Evolutionary conservation across 305 asterid species (phyloP), one percentile per base, ranked within the genome.

Genomic region (Stenogyne calaminthoides): DNA sequence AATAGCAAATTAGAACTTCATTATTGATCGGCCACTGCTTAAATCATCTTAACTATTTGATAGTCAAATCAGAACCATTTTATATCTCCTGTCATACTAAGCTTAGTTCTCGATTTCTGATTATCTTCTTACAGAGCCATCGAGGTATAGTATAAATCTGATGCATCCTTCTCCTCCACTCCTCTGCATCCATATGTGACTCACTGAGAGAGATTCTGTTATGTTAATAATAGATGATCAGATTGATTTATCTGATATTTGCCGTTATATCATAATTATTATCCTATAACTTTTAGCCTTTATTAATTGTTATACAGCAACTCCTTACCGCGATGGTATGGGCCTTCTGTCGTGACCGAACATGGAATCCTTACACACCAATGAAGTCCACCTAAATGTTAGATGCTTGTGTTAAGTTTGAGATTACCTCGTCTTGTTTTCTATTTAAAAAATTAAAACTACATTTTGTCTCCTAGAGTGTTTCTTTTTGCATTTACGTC

Each of bases 331-430:
- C 70, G 98, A 95, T 83, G 99, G 99, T 52, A 95, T 92, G 98
- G 99, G 86, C 92, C 97, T 3, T 98, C 98, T 70, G 91, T 89
- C 98, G 96, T 34, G 98, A 95, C 80, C 79, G 96, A 63, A 98
- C 99, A 59, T 95, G 98, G 99, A 95, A 92, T 79, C 98, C 98
- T 12, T 88, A 87, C 58, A 79, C 98, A 27, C 96, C 99, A 9
- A 92, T 91, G 99, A 92, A n/a, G 96, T 77, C 98, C 99, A 37
- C 86, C 91, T 8, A 89, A 98, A 98, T 95, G 71, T 62, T 47
- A 56, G 77, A 70, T 70, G 67, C 59, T 39, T 46, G 34, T 66
- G n/a, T 27, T 63, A 40, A 67, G 34, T 68, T 65, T 22, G 64
- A 58, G 20, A 47, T 61, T 15, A 54, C 55, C 4, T 9, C 16